Evolutionary conservation across 768 basidiomycete species (phyloP), one percentile per base, ranked within the genome.

Genomic region (Basidioascus undulatus): DNA sequence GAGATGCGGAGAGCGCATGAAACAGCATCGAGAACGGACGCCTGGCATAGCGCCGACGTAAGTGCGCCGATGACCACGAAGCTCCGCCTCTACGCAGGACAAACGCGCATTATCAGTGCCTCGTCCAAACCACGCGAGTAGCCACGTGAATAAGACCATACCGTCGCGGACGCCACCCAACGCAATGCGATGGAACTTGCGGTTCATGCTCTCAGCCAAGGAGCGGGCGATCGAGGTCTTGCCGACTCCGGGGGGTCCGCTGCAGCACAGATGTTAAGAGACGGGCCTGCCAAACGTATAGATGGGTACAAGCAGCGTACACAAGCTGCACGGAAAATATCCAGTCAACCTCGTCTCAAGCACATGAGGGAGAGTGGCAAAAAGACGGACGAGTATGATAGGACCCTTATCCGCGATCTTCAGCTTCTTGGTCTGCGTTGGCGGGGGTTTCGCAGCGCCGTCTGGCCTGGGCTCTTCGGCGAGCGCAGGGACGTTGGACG

Each of bases 201-300:
- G 63, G 20, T 68, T 66, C 8, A 92, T 65, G 0, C 82, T 76
- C 32, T 72, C 72, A 3, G 86, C 86, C 23, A 94, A 69, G 0
- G 78, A 82, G 49, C 78, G 76, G 0, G 86, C 86, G 2, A 94
- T 71, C 1, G 80, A 83, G 0, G 84, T 92, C 59, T 89, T 87
- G 26, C 82, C 84, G 0, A 74, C 77, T 3, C 84, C 84, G 0
- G 86, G 84, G 9, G 86, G 84, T 9, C 84, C 86, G 26, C 82
- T 86, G 78, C 49, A 7, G 35, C 47, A 45, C 16, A 48, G 43
- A 42, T 44, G 20, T 32, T 15, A 18, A 20, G 30, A 45, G 39
- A 10, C 37, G 26, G 16, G 38, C 42, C n/a, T 45, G 38, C 41
- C 43, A 43, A 18, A 44, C 48, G 19, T 42, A 35, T 6, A 43